Base-by-base conservation (phyloP, 1,284 basidiomycete species). In the Hemileia vastatrix region DNA sequence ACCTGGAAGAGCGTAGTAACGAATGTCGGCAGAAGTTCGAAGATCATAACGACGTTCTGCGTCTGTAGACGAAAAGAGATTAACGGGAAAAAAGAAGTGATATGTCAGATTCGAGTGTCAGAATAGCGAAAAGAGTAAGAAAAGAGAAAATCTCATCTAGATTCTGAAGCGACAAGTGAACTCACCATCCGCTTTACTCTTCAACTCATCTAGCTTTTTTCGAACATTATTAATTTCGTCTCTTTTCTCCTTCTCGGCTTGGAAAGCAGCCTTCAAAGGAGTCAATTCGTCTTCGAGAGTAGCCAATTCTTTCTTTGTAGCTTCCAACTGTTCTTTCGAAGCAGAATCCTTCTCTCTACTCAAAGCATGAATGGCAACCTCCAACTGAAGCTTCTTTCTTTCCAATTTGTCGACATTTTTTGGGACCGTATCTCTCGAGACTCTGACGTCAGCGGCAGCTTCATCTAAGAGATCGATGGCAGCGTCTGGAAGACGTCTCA, bases 391-490 rank as follows among this genome's bases (percentile, higher is more conserved):
- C 60, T 71, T 69, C 64, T 72, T 71, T 15, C 74, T 66, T 64
- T 76, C 72, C 32, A 76, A 66, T 50, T 69, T 71, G 66, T 76
- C 74, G 54, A 76, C 71, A 15, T 73, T 70, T 56, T 73, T 70
- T 1, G 74, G 74, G 9, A 74, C 69, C 1, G 74, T 76, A 54
- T 75, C 73, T 24, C 73, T 67, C 31, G 68, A 69, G n/a, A 74
- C 73, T 4, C 69, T 62, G 2, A 73, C 72, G 52, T 74, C 74
- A 2, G 90, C 91, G 50, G 69, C 71, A 2, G 72, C 70, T 52
- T 76, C 75, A 64, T 76, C 74, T 43, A 76, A 72, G n/a, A 76
- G 66, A 54, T 76, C 74, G 64, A 76, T 74, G 40, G 76, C 76
- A 18, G 71, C 69, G 59, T 77, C 76, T 23, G 76, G 76, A 3